These are phyloP conservation scores for Periconia sp. DNA, from an alignment of 2,329 filamentous ascomycete genomes.

Conservation along the genomic window DNA sequence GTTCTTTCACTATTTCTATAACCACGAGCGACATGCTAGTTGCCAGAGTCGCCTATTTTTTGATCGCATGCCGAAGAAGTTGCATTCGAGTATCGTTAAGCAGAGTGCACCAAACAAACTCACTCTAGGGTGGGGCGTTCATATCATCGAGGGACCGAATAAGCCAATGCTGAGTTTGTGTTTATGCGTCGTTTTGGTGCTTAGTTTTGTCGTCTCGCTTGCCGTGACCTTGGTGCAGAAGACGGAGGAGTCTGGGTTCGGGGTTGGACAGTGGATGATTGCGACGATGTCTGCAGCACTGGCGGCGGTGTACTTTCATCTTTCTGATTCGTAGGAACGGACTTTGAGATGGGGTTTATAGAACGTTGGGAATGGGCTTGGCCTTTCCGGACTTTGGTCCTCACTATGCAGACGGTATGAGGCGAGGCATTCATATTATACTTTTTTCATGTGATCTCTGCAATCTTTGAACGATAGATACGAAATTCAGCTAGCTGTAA, in stretches of 20 bases:
- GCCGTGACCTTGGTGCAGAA: constrained; percentile 7
- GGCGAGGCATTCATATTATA: too few relatives aligned
- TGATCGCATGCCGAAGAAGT: constrained; percentile 16
- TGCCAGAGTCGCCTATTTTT: constrained; percentile 10
- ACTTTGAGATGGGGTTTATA: too few relatives aligned
- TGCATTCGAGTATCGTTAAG: constrained; percentile 10
- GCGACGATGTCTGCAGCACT: constrained; percentile 13
- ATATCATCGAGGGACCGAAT: constrained; percentile 20
- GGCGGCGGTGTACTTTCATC: constrained; percentile 13
- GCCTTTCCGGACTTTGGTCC: too few relatives aligned
- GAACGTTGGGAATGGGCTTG: too few relatives aligned
- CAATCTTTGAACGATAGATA: too few relatives aligned
- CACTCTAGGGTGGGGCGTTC: constrained; percentile 16
- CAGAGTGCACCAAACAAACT: constrained; percentile 5
- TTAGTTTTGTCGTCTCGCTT: constrained; percentile 13
- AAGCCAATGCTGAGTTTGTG: constrained; percentile 13
- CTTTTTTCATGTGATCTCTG: too few relatives aligned
- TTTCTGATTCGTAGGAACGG: too few relatives aligned
- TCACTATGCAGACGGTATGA: too few relatives aligned
- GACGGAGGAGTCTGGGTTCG: constrained; percentile 15
- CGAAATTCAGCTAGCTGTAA: too few relatives aligned
- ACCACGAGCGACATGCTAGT: constrained; percentile 7
- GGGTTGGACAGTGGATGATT: constrained; percentile 22
- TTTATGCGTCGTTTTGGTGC: constrained; percentile 7
- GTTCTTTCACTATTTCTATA: constrained; percentile 19